Percentiles rank a stretch among this genome's conserved stretches.
Evolutionary conservation across 192 early-diverging fungal genomes (phyloP).

Genomic region (Allomyces macrogynus): DNA sequence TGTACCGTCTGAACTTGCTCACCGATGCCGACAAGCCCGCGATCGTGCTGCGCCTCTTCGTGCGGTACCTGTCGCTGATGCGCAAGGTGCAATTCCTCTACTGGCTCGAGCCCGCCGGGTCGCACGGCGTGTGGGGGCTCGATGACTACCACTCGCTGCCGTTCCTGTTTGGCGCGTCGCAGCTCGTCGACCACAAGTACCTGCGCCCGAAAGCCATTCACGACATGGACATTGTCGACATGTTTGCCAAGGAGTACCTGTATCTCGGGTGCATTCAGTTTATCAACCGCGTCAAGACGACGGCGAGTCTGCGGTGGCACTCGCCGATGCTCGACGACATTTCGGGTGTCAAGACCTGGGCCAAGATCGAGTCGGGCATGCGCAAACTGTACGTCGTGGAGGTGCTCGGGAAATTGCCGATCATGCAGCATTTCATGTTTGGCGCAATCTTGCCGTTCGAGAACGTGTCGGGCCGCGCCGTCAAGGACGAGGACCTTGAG

Average conservation of each 20-base stretch:
- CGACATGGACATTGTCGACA: conserved; percentile 64
- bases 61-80: conserved; percentile 75
- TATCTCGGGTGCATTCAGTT: conserved; percentile 86
- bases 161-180: conserved; percentile 76
- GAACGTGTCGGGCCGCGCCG: conserved; percentile 1
- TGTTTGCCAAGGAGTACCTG: conserved; percentile 83
- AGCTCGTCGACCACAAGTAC: conserved; percentile 72
- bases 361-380: conserved; percentile 78
- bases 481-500: background rate
- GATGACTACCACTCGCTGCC: conserved; percentile 97
- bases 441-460: conserved; percentile 59
- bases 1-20: conserved; percentile 51
- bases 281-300: conserved; percentile 52
- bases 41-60: conserved; percentile 57
- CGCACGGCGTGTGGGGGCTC: conserved; percentile 97
- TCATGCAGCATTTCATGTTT: conserved; percentile 93
- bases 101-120: conserved; percentile 93
- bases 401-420: conserved; percentile 76
- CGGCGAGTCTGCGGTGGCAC: conserved; percentile 29
- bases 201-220: conserved; percentile 88
- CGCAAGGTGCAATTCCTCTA: conserved; percentile 72
- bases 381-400: conserved; percentile 87
- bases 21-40: conserved; percentile 47
- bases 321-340: conserved; percentile 91
- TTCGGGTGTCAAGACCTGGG: conserved; percentile 65